These are phyloP conservation scores for Parathielavia hyrcaniae DNA, from an alignment of 495 filamentous ascomycete genomes.

Conservation along the genomic window DNA sequence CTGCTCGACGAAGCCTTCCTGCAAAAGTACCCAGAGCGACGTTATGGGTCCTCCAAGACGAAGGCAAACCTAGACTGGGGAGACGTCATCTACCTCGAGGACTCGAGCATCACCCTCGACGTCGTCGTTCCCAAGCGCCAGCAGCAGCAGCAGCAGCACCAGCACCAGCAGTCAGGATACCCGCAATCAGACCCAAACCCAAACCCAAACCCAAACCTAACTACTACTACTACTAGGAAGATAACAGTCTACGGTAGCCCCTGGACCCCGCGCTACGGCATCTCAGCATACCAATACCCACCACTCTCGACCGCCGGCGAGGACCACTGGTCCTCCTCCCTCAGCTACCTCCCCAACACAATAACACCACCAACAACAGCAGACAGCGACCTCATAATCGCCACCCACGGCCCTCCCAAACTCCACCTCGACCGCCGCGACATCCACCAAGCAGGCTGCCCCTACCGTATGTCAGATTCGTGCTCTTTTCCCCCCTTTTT, in stretches of 20 bases:
- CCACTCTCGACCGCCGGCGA: not conserved
- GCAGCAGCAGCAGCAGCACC: no score
- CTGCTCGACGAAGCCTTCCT: slow-evolving; percentile 13
- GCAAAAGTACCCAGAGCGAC: slow-evolving; percentile 5
- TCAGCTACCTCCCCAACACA: not conserved
- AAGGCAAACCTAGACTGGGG: slow-evolving; percentile 11
- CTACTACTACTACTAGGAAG: not conserved
- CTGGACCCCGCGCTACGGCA: slow-evolving; percentile 9
- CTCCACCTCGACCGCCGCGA: slow-evolving; percentile 10
- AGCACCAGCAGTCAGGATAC: no score
- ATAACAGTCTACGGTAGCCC: slow-evolving; percentile 14
- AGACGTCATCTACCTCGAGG: slow-evolving; percentile 10
- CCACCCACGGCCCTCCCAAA: slow-evolving; percentile 5
- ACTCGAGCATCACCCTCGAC: slow-evolving; percentile 7
- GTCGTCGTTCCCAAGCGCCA: no score
- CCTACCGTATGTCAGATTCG: no score
- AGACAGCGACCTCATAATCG: not conserved
- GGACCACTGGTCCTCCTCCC: not conserved
- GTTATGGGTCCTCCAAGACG: slow-evolving; percentile 3
- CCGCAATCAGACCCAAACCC: no score
- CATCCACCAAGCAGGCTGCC: slow-evolving; percentile 10
- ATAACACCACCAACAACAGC: not conserved
- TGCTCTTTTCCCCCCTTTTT: no score
- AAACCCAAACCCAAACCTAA: no score
- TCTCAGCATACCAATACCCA: slow-evolving; percentile 12